Evolutionary conservation across 1,139 yeast species (phyloP).

Genomic region (Lodderomyces margitis): DNA sequence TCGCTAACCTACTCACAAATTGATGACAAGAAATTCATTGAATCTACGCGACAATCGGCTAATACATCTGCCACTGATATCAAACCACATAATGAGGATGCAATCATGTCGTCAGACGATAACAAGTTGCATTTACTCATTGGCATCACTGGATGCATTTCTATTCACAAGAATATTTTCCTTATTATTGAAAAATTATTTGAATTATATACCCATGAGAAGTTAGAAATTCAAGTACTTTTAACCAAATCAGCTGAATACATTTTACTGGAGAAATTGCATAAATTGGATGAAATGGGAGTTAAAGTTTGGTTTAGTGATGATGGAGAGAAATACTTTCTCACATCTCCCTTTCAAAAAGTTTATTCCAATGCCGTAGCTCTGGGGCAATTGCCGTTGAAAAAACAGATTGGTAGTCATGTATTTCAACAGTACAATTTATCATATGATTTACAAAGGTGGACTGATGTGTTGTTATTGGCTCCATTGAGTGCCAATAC

Average conservation of each 20-base stretch:
- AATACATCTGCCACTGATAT: slow-evolving; percentile 5
- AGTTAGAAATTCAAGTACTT: slow-evolving; percentile 28
- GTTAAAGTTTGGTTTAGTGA: slow-evolving; percentile 31
- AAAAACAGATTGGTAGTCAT: slow-evolving; percentile 1
- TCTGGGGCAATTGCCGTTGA: slow-evolving; percentile 8
- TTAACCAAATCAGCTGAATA: slow-evolving; percentile 29
- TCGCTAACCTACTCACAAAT: slow-evolving; percentile 16
- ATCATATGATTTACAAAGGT: slow-evolving; percentile 24
- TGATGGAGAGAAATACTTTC: slow-evolving; percentile 23
- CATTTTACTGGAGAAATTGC: slow-evolving; percentile 24
- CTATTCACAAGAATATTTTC: slow-evolving; percentile 25
- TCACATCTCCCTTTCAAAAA: slow-evolving; percentile 16
- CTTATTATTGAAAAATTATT: slow-evolving; percentile 28
- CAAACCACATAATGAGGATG: slow-evolving; percentile 2
- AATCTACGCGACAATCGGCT: slow-evolving; percentile 13
- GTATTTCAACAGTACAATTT: slow-evolving; percentile 19
- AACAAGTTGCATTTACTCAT: slow-evolving; percentile 25
- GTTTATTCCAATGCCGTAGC: slow-evolving; percentile 14
- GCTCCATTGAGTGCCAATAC: slow-evolving; percentile 32
- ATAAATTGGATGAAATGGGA: slow-evolving; percentile 25
- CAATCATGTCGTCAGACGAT: slow-evolving; percentile 9
- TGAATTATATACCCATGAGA: slow-evolving; percentile 24
- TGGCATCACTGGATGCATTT: slow-evolving; percentile 30
- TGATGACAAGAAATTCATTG: slow-evolving; percentile 17
- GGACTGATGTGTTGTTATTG: slow-evolving; percentile 35